Conservation (phyloP, 805 yeast genomes). For the Suhomyces sp. region DNA sequence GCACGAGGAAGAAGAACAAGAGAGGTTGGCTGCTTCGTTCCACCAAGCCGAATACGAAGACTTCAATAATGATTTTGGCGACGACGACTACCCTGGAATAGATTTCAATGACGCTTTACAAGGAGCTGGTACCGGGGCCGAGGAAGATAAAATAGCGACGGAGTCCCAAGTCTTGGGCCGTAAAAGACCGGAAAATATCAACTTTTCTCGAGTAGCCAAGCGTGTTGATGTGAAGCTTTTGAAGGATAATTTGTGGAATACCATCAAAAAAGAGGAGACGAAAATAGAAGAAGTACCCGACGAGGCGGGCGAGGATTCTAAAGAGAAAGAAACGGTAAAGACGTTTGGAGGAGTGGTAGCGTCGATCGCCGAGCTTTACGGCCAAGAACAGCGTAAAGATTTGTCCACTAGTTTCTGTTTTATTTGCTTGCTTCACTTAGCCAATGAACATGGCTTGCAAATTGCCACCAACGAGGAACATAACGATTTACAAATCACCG, state of each 20-base stretch:
- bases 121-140: slow-evolving; percentile 16
- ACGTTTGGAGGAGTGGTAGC: slow-evolving; percentile 44
- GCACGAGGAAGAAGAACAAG: slow-evolving; percentile 36
- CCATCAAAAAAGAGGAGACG: slow-evolving; percentile 27
- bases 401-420: slow-evolving; percentile 83
- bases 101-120: slow-evolving; percentile 45
- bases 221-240: slow-evolving; percentile 70
- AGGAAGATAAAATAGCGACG: slow-evolving; percentile 15
- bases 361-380: slow-evolving; percentile 51
- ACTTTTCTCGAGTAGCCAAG: slow-evolving; percentile 71
- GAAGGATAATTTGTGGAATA: slow-evolving; percentile 74
- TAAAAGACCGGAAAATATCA: slow-evolving; percentile 42
- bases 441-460: slow-evolving; percentile 76
- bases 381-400: slow-evolving; percentile 56
- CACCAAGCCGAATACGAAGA: slow-evolving; percentile 43
- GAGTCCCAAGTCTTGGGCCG: slow-evolving; percentile 19
- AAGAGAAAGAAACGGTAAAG: slow-evolving; percentile 24
- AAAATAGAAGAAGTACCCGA: too few relatives aligned
- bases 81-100: slow-evolving; percentile 34
- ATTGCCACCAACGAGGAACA: slow-evolving; percentile 47
- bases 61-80: slow-evolving; percentile 32
- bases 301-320: neutral
- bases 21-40: slow-evolving; percentile 32
- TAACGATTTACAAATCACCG: slow-evolving; percentile 34
- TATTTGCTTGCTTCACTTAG: slow-evolving; percentile 77